Evolutionary conservation across 805 yeast species (phyloP).

Genomic region (Suhomyces emberorum): DNA sequence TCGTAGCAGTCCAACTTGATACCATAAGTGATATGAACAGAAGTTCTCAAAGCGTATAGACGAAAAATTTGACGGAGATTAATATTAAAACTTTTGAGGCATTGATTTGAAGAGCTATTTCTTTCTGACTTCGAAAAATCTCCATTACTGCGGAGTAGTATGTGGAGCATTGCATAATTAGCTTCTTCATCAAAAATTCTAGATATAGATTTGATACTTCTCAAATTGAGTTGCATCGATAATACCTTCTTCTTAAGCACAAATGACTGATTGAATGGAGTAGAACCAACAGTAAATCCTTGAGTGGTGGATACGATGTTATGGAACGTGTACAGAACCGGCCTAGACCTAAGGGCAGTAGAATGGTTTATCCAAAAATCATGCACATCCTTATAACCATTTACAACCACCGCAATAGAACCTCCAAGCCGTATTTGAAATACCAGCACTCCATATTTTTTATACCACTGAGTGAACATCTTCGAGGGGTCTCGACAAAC

Average conservation of each 20-base stretch:
- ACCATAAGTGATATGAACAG: constrained; percentile 54
- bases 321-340: constrained; percentile 66
- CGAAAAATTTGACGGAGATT: constrained; percentile 44
- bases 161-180: constrained; percentile 16
- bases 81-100: no score
- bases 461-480: constrained; percentile 44
- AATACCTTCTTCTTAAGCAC: constrained; percentile 47
- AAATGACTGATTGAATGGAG: constrained; percentile 53
- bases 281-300: constrained; percentile 63
- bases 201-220: constrained; percentile 28
- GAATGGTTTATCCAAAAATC: constrained; percentile 50
- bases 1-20: constrained; percentile 42
- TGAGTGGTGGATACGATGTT: constrained; percentile 51
- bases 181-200: constrained; percentile 40
- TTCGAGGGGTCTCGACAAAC: constrained; percentile 49
- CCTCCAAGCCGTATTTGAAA: constrained; percentile 65
- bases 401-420: constrained; percentile 59
- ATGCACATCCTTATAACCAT: constrained; percentile 53
- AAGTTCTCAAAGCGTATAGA: constrained; percentile 48
- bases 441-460: constrained; percentile 39
- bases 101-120: constrained; percentile 24
- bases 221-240: constrained; percentile 41
- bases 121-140: constrained; percentile 18
- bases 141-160: constrained; percentile 8
- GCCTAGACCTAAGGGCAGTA: constrained; percentile 62